Conservation (phyloP, 495 filamentous ascomycete genomes). For the Thozetella sp. region DNA sequence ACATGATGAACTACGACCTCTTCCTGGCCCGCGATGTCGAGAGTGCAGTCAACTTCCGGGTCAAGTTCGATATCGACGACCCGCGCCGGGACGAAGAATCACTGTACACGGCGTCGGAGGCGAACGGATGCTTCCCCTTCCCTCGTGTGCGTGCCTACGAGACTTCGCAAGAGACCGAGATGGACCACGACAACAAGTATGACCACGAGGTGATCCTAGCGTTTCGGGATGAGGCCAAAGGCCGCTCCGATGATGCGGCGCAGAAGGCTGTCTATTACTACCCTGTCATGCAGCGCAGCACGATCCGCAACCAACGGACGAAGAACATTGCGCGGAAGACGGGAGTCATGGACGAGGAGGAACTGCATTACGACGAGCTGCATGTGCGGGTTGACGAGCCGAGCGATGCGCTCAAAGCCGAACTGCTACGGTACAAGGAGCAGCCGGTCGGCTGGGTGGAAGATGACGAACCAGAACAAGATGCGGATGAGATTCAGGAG, state of each 20-base stretch:
- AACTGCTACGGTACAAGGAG: slow-evolving; percentile 37
- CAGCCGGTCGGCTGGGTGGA: slow-evolving; percentile 38
- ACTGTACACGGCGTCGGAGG: slow-evolving; percentile 61
- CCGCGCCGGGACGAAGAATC: slow-evolving; percentile 65
- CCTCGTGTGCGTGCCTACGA: slow-evolving; percentile 83
- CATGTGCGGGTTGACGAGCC: slow-evolving; percentile 44
- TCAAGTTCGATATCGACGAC: slow-evolving; percentile 73
- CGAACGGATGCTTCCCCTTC: slow-evolving; percentile 65
- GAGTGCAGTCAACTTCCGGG: slow-evolving; percentile 63
- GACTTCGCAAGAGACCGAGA: slow-evolving; percentile 67
- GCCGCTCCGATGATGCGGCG: slow-evolving; percentile 22
- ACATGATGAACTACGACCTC: slow-evolving; percentile 77
- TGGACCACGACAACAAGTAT: slow-evolving; percentile 65
- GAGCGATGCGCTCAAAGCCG: slow-evolving; percentile 32
- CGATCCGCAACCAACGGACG: slow-evolving; percentile 55
- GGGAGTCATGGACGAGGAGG: slow-evolving; percentile 39
- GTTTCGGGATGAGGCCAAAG: slow-evolving; percentile 36
- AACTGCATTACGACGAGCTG: slow-evolving; percentile 41
- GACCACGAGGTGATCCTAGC: slow-evolving; percentile 56
- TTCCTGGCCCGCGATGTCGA: slow-evolving; percentile 66
- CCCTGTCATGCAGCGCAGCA: slow-evolving; percentile 71
- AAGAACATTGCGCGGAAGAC: slow-evolving; percentile 54
- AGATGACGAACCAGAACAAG: slow-evolving; percentile 22
- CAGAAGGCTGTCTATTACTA: slow-evolving; percentile 87
- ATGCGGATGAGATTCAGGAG: slow-evolving; percentile 7